A percentile compares a stretch with the other conserved stretches of the same genome.
Conservation (phyloP, 306 rosid species). For the Inga laurina region DNA sequence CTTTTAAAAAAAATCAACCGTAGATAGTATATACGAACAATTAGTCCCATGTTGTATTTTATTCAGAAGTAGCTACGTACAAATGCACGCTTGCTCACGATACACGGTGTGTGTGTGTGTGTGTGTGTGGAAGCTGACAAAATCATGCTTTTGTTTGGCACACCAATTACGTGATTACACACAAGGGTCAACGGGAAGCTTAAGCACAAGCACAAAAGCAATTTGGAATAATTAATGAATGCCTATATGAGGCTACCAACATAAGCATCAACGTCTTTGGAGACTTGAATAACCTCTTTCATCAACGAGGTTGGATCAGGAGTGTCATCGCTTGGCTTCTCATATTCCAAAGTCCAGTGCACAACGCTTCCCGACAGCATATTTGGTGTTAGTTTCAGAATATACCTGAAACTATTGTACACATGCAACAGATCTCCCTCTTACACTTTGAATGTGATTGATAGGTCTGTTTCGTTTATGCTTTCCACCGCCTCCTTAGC, state of each 20-base stretch:
- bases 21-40: too few relatives aligned
- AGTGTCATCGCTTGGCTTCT: too few relatives aligned
- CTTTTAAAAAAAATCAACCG: too few relatives aligned
- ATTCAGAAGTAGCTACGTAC: not conserved
- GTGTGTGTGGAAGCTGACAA: too few relatives aligned
- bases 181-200: too few relatives aligned
- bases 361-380: not conserved
- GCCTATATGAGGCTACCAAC: too few relatives aligned
- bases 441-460: not conserved
- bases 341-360: not conserved
- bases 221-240: too few relatives aligned
- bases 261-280: too few relatives aligned
- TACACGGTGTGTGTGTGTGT: too few relatives aligned
- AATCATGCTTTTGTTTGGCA: not conserved
- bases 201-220: too few relatives aligned
- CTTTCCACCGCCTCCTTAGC: not conserved
- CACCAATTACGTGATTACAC: too few relatives aligned
- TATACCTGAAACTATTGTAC: not conserved
- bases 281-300: not conserved
- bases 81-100: not conserved
- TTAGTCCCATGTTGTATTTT: too few relatives aligned
- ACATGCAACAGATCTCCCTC: constrained; percentile 5
- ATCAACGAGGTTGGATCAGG: not conserved
- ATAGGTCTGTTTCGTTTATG: not conserved
- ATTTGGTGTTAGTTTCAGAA: not conserved